Conservation (phyloP, 176 grass and related monocot species). For the Cenchrus fungigraminus region DNA sequence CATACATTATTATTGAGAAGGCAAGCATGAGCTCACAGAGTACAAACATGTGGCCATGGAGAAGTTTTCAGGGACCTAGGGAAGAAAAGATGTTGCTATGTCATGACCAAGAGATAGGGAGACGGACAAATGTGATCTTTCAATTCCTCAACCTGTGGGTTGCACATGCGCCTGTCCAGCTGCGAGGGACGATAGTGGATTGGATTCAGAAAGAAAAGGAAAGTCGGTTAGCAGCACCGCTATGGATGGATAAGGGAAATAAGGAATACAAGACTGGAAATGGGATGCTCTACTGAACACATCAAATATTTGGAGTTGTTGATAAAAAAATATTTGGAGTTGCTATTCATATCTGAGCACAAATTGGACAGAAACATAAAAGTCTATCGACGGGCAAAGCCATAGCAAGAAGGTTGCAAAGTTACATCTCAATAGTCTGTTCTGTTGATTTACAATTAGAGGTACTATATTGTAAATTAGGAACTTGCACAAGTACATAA, state of each 20-base stretch:
- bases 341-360: background rate
- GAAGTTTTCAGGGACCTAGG: background rate
- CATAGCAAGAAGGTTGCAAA: background rate
- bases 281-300: background rate
- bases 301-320: background rate
- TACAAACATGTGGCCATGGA: background rate
- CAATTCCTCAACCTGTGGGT: background rate
- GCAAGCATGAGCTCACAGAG: background rate
- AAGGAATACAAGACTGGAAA: background rate
- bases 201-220: background rate
- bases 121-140: background rate
- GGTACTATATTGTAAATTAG: background rate
- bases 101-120: conserved; percentile 1
- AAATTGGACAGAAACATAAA: background rate
- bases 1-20: background rate
- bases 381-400: background rate
- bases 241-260: background rate
- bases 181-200: background rate
- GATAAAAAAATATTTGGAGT: background rate
- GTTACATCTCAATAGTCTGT: background rate
- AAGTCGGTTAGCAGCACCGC: background rate
- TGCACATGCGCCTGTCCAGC: background rate
- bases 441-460: background rate
- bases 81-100: background rate
- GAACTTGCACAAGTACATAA: background rate